Base-by-base conservation (phyloP, 495 filamentous ascomycete genomes). In the Hypoxylon crocopeplum region DNA sequence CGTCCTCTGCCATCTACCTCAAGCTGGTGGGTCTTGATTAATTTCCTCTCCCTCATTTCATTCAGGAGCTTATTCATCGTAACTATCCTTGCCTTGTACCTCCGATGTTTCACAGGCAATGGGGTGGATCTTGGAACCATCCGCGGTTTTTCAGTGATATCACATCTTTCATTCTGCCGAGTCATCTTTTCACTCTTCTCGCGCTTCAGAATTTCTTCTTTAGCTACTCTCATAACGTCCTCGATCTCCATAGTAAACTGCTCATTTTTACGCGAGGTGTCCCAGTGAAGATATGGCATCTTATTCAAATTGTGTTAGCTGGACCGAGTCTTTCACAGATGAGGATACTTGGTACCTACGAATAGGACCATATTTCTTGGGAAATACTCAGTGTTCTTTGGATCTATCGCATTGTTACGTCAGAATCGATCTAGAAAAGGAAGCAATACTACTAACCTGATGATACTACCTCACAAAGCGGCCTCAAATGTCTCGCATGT, bases 211-310 rank as follows among this genome's bases (percentile, higher is more conserved):
- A 53, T 48, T 57, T 66, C 8, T 12, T 32, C 13, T 30, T 54
- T 30, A 59, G 52, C 42, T 56, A 7, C 64, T 58, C 17, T 54
- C 69, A 44, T 12, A 57, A 62, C 40, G 57, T 57, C 47, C 6
- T 76, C 59, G 73, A 65, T 47, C 72, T 79, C 20, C 72, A 62
- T 41, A 72, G 75, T 24, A 13, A 68, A 60, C 15, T 62, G 47
- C 11, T 66, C 46, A 11, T 20, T 40, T 27, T 50, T 66, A n/a
- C 40, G 56, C 0, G 66, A 62, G 0, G 84, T 87, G 29, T 90
- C 87, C 66, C 86, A 90, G 59, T 88, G 85, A 2, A 90, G 70
- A 53, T 87, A 90, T 1, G 86, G 86, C 85, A 88, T 88, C 75
- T 77, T 88, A 73, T 76, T 22, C 0, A 17, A 16, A 19, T 38